Evolutionary conservation across 768 basidiomycete genomes (phyloP), one percentile per base, ranked within the genome.

Genomic region (Psilocybe cubensis): DNA sequence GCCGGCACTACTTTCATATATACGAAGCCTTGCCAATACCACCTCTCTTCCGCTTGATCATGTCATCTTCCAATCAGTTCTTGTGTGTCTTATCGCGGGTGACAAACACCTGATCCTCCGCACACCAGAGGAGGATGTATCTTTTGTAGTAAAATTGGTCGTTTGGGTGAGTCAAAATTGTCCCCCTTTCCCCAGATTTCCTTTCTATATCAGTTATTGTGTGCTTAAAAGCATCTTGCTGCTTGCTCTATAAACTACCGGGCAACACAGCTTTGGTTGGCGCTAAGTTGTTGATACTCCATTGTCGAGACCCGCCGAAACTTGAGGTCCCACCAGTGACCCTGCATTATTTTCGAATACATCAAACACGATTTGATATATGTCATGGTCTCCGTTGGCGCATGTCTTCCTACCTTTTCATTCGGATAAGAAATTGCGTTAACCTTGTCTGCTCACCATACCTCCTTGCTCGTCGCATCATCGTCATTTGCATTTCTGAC

Each of bases 41-140:
- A 42, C 81, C 0, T 65, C 74, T 47, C 67, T 87, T 14, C 86
- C 86, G 7, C 54, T 89, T 2, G 88, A 91, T 51, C 76, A 82
- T 9, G 79, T 83, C 50, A 79, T 90, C 40, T 70, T 91, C 20
- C 87, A 87, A 66, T 83, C 86, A 20, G 72, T 91, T 14, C 79
- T 91, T 27, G 79, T 87, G 3, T 88, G 82, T 66, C 74, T 91
- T 45, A 72, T 88, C 31, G 78, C 88, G 3, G 83, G 83, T 1
- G 75, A 86, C 62, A 85, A 80, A 60, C 78, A 90, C 67, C 72
- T 92, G 25, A 76, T 92, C 54, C 72, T 92, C 17, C 79, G 86
- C 42, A 83, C 88, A 1, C 76, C 75, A 10, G 85, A 87, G 60
- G 86, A 89, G 53, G 91, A 92, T 57, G 71, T 91, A 28, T 65